A percentile compares a stretch with the other conserved stretches of the same genome.
phyloP scores from a whole-genome alignment of 1,284 basidiomycete genomes.

The Pascua sp. region DNA sequence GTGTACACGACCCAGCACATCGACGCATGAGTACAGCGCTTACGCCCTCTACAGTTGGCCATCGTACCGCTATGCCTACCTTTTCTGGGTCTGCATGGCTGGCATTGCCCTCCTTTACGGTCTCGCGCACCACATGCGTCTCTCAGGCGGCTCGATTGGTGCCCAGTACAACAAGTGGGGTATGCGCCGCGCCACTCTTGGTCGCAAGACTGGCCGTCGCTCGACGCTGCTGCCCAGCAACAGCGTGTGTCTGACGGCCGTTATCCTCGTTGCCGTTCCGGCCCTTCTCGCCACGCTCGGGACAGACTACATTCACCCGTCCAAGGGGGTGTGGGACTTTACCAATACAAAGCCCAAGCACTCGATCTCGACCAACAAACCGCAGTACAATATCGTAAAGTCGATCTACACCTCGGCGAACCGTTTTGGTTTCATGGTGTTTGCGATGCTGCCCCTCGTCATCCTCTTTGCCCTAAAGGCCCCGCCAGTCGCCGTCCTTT shows the following conservation, averaged over 20 bases:
- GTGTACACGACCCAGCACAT: conserved; percentile 4
- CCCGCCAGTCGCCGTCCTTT: conserved; percentile 74
- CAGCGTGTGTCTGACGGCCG: conserved; percentile 57
- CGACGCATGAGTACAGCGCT: neutral
- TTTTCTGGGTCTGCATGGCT: conserved; percentile 42
- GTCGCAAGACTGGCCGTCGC: conserved; percentile 39
- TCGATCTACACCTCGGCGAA: conserved; percentile 73
- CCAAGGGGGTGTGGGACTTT: conserved; percentile 54
- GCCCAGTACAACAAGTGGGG: conserved; percentile 39
- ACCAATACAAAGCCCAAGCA: conserved; percentile 7
- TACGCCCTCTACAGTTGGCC: conserved; percentile 23
- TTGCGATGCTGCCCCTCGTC: conserved; percentile 71
- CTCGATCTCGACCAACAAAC: conserved; percentile 21
- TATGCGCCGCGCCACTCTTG: conserved; percentile 31
- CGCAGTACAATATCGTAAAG: conserved; percentile 64
- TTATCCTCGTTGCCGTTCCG: conserved; percentile 52
- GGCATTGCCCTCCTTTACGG: conserved; percentile 34
- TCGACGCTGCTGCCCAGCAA: conserved; percentile 61
- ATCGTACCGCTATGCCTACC: conserved; percentile 46
- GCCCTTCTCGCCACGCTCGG: conserved; percentile 60
- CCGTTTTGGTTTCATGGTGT: conserved; percentile 71
- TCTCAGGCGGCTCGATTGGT: conserved; percentile 36
- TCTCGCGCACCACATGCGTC: conserved; percentile 41
- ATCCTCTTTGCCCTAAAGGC: conserved; percentile 75
- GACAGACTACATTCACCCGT: conserved; percentile 69